Evolutionary conservation across 2,329 filamentous ascomycete genomes (phyloP).

Genomic region (Lachnellula suecica): DNA sequence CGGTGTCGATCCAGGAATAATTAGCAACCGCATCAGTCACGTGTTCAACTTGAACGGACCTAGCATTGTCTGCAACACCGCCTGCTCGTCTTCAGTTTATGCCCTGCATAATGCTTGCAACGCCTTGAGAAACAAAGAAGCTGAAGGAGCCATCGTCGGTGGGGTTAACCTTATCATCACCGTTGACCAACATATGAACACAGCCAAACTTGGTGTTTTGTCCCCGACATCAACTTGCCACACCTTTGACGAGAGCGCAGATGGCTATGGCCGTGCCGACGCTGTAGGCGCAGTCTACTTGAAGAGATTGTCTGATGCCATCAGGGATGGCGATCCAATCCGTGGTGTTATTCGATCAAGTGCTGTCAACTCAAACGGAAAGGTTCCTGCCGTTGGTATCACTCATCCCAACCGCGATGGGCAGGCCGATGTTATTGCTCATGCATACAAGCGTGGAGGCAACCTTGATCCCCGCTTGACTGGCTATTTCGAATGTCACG

Average conservation of each 20-base stretch:
- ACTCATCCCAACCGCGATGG: slow-evolving; percentile 49
- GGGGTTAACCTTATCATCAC: slow-evolving; percentile 18
- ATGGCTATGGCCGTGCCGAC: slow-evolving; percentile 65
- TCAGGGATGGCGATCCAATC: slow-evolving; percentile 57
- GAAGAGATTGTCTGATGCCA: slow-evolving; percentile 56
- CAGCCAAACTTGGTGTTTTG: slow-evolving; percentile 15
- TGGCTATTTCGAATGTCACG: slow-evolving; percentile 47
- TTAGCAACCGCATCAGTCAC: slow-evolving; percentile 31
- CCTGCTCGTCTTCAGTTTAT: slow-evolving; percentile 57
- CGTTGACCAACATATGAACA: slow-evolving; percentile 15
- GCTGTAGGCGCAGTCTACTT: slow-evolving; percentile 57
- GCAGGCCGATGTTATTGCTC: slow-evolving; percentile 30
- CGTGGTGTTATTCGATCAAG: slow-evolving; percentile 53
- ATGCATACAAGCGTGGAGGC: neutral
- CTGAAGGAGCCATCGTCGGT: slow-evolving; percentile 26
- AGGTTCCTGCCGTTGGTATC: slow-evolving; percentile 39
- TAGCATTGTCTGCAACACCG: slow-evolving; percentile 38
- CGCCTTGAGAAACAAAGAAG: slow-evolving; percentile 45
- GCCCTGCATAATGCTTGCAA: slow-evolving; percentile 52
- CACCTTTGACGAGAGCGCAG: slow-evolving; percentile 56
- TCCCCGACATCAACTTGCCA: slow-evolving; percentile 49
- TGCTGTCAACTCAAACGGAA: slow-evolving; percentile 39
- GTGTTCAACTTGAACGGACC: slow-evolving; percentile 29
- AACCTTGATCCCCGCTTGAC: neutral
- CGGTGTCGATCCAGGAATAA: slow-evolving; percentile 7